Evolutionary conservation across 2,329 filamentous ascomycete genomes (phyloP).

Genomic region (Alternaria triticina): DNA sequence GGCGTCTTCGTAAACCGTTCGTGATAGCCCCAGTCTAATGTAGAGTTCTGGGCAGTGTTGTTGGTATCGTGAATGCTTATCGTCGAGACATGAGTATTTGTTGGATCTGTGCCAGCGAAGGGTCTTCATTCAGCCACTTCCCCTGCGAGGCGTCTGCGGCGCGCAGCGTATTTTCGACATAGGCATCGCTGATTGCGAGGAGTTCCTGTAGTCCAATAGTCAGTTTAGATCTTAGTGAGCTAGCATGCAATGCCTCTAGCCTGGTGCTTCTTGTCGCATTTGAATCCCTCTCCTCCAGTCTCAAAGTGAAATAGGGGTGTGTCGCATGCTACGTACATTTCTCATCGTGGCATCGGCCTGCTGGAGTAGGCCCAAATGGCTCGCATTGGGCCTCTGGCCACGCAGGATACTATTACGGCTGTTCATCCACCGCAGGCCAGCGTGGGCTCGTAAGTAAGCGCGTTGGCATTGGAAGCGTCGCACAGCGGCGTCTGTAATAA

Average conservation of each 20-base stretch:
- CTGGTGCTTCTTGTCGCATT: background rate
- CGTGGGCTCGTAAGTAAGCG: conserved; percentile 64
- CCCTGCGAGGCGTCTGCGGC: conserved; percentile 62
- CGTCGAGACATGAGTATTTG: conserved; percentile 43
- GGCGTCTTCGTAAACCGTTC: background rate
- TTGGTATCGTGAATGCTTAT: conserved; percentile 13
- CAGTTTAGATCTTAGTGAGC: background rate
- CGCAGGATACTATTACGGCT: conserved; percentile 58
- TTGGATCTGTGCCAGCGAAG: conserved; percentile 59
- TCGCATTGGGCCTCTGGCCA: conserved; percentile 56
- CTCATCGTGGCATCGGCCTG: conserved; percentile 56
- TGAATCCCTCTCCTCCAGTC: background rate
- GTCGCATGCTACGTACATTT: conserved; percentile 48
- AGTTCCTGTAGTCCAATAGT: conserved; percentile 57
- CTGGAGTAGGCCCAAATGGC: conserved; percentile 57
- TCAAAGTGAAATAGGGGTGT: background rate
- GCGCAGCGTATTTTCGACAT: conserved; percentile 63
- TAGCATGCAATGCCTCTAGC: conserved; percentile 1
- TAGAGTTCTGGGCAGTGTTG: background rate
- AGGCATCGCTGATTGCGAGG: conserved; percentile 61
- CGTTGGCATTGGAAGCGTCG: conserved; percentile 68
- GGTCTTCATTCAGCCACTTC: conserved; percentile 68
- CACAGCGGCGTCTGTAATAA: conserved; percentile 65
- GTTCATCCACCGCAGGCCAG: conserved; percentile 65
- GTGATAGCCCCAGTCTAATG: background rate